phyloP scores from a whole-genome alignment of 2,329 filamentous ascomycete genomes.

The Sarocladium kiliense region DNA sequence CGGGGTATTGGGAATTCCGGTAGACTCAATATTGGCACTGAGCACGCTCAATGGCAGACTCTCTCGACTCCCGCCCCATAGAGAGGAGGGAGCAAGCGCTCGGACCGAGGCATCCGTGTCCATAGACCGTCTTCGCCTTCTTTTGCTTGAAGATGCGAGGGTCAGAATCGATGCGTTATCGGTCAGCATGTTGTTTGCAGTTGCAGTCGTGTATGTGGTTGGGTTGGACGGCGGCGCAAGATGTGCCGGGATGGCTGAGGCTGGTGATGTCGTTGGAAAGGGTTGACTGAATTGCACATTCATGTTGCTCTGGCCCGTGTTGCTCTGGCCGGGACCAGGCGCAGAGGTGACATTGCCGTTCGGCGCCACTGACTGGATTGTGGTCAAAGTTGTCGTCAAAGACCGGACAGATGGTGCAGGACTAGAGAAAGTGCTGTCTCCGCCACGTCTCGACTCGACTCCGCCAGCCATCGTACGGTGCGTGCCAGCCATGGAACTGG shows the following conservation, averaged over 20 bases:
- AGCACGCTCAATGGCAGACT: conserved; percentile 74
- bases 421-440: conserved; percentile 73
- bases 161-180: conserved; percentile 86
- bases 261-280: conserved; percentile 58
- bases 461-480: conserved; percentile 63
- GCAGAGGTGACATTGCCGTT: conserved; percentile 41
- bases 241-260: conserved; percentile 69
- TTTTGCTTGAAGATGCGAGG: conserved; percentile 76
- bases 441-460: conserved; percentile 63
- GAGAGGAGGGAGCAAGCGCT: conserved; percentile 74
- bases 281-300: conserved; percentile 59
- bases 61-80: conserved; percentile 78
- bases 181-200: conserved; percentile 74
- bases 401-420: conserved; percentile 77
- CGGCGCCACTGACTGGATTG: conserved; percentile 70
- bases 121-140: conserved; percentile 69
- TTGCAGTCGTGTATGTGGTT: conserved; percentile 70
- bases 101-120: conserved; percentile 84
- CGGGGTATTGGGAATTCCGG: conserved; percentile 37
- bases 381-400: conserved; percentile 77
- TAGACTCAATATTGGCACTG: conserved; percentile 60
- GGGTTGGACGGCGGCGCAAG: conserved; percentile 50
- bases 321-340: conserved; percentile 27
- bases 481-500: conserved; percentile 66
- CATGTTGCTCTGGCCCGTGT: conserved; percentile 15